Base-by-base conservation (phyloP, 768 basidiomycete species). In the Krasilnikovozyma curviuscula region DNA sequence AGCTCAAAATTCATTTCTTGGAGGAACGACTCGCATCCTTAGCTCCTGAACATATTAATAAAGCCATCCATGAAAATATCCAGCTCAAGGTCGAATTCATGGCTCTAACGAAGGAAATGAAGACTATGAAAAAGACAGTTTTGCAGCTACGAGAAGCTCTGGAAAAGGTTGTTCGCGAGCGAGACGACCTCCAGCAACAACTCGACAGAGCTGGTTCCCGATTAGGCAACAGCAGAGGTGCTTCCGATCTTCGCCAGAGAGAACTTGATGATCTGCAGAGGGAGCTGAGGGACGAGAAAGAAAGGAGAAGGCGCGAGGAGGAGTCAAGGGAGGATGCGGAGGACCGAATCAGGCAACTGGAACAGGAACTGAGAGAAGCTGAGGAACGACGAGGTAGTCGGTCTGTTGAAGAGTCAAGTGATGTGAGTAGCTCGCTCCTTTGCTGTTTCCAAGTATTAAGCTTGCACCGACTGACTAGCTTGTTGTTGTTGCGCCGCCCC, bases 1-100 rank as follows among this genome's bases (percentile, higher is more conserved):
- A 95, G 64, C 74, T 97, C 44, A 83, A 86, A 50, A 83, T 95
- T 3, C 86, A 93, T 61, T 91, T 93, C 62, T 74, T 93, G 35
- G 84, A 95, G 64, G 86, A 97, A 59, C 79, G 83, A 38, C 73
- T 98, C 12, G 80, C 81, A 2, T 77, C 83, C 57, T 76, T 88
- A 40, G 81, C 83, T 0, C 85, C 86, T 0, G 86, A 91, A 62
- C 81, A 93, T 59, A 81, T 89, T 62, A 82, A 93, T 58, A 80
- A 81, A 5, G 82, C 81, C 4, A 73, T 85, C 49, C 84, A 88
- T 57, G 84, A 91, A 65, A 91, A 91, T 58, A 83, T 86, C 59
- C 79, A 78, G 54, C 77, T 91, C 59, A 91, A 91, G 66, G 79
- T 88, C 56, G 83, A 88, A 62, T 82, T 86, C 1, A 81, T 85